phyloP scores from a whole-genome alignment of 306 rosid species.

The Hippophae gyantsensis region DNA sequence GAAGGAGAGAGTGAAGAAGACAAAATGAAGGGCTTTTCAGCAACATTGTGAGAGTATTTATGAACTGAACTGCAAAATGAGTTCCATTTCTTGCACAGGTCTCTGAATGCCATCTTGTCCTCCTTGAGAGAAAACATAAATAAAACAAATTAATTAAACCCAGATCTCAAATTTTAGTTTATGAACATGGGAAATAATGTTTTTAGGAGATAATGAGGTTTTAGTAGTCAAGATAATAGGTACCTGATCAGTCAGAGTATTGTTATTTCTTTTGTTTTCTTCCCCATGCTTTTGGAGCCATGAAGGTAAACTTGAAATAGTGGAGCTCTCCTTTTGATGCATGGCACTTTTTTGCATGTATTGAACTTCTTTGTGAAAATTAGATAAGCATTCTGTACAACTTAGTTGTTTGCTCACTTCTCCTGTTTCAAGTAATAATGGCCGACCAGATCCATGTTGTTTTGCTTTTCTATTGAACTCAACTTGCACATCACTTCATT shows the following conservation, averaged over 20 bases:
- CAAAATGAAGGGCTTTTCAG: constrained; percentile 29
- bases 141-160: neutral
- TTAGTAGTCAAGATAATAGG: neutral
- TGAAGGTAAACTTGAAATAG: constrained; percentile 35
- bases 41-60: constrained; percentile 8
- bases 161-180: neutral
- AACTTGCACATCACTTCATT: constrained; percentile 37
- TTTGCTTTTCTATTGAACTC: constrained; percentile 30
- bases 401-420: constrained; percentile 20
- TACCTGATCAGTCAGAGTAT: constrained; percentile 30
- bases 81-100: constrained; percentile 63
- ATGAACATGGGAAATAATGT: neutral
- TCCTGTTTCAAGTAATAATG: too few species aligned
- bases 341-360: constrained; percentile 14
- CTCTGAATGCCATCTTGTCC: constrained; percentile 40
- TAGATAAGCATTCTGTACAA: constrained; percentile 38
- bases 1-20: constrained; percentile 29
- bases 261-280: constrained; percentile 26
- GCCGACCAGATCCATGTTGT: constrained; percentile 19
- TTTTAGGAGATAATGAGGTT: neutral
- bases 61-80: constrained; percentile 55
- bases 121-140: constrained; percentile 19
- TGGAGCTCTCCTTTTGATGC: too few species aligned
- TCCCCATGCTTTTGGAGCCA: constrained; percentile 67
- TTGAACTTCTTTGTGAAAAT: constrained; percentile 28